A percentile compares a stretch with the other conserved stretches of the same genome.
These are phyloP conservation scores for Ascodesmis nigricans DNA, from an alignment of 495 filamentous ascomycete genomes.

Conservation along the genomic window DNA sequence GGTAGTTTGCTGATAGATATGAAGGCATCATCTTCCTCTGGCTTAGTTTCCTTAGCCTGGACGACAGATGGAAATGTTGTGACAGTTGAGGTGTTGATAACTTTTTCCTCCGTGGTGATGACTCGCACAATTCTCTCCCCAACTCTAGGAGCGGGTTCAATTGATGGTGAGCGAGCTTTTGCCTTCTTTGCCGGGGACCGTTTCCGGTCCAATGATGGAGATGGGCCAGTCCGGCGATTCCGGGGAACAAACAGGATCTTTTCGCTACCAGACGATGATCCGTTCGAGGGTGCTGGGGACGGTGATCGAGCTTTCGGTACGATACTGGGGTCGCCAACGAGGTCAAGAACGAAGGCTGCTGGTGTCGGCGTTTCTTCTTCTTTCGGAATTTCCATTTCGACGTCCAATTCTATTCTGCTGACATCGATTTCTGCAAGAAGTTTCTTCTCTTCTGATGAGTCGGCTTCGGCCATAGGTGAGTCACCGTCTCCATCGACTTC, in stretches of 20 bases:
- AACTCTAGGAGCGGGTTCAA: no score
- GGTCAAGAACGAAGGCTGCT: constrained; percentile 9
- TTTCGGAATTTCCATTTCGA: constrained; percentile 6
- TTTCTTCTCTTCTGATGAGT: no score
- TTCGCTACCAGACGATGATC: constrained; percentile 10
- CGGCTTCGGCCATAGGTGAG: constrained; percentile 2
- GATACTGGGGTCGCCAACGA: constrained; percentile 6
- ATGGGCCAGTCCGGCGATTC: constrained; percentile 3
- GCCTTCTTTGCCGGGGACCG: not conserved
- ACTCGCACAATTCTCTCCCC: no score
- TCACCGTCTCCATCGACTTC: not conserved
- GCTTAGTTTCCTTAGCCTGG: not conserved
- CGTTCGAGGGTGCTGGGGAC: constrained; percentile 4
- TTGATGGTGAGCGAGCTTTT: constrained; percentile 1
- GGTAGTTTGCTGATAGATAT: not conserved
- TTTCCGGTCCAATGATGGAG: not conserved
- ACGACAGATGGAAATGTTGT: not conserved
- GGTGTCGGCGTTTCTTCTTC: constrained; percentile 3
- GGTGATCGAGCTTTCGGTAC: constrained; percentile 5
- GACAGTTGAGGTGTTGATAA: no score
- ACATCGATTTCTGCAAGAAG: constrained; percentile 10
- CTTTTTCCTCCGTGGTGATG: no score
- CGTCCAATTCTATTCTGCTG: constrained; percentile 16
- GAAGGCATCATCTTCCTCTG: constrained; percentile 3
- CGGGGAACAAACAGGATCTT: constrained; percentile 19